phyloP scores from a whole-genome alignment of 177 flowering plant species.

The Vitis hybrid region DNA sequence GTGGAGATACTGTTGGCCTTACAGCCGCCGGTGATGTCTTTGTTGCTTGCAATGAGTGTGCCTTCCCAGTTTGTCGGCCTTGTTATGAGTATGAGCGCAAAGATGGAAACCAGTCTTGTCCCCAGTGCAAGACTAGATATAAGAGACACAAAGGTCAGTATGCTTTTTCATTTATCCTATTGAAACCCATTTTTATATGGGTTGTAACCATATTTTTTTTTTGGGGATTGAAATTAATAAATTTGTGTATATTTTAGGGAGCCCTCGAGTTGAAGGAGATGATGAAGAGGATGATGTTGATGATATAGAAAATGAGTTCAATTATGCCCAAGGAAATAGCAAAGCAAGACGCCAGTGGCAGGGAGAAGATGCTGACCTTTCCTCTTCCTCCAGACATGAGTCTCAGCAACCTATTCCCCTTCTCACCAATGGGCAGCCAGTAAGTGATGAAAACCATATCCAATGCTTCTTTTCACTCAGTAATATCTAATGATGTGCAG shows the following conservation, averaged over 20 bases:
- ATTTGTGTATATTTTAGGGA: slow-evolving; percentile 47
- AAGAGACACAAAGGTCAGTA: slow-evolving; percentile 80
- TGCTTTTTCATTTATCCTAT: not conserved
- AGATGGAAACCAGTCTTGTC: slow-evolving; percentile 91
- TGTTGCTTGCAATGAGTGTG: slow-evolving; percentile 99
- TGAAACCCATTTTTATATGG: not conserved
- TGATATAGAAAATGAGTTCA: slow-evolving; percentile 90
- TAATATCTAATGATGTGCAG: not conserved
- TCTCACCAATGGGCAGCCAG: slow-evolving; percentile 86
- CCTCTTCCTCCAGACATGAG: slow-evolving; percentile 80
- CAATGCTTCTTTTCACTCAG: not conserved
- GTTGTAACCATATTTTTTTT: not conserved
- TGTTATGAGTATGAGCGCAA: slow-evolving; percentile 96
- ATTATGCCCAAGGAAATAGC: slow-evolving; percentile 53
- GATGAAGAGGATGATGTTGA: slow-evolving; percentile 95
- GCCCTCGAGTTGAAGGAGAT: slow-evolving; percentile 97
- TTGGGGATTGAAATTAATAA: not conserved
- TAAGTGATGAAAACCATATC: slow-evolving; percentile 28
- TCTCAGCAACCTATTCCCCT: slow-evolving; percentile 81
- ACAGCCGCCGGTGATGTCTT: slow-evolving; percentile 72
- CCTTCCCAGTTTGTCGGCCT: slow-evolving; percentile 92
- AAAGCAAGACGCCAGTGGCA: slow-evolving; percentile 70
- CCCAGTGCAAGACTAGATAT: slow-evolving; percentile 97
- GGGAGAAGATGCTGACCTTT: slow-evolving; percentile 77
- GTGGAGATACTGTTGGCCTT: slow-evolving; percentile 86